A percentile compares a stretch with the other conserved stretches of the same genome.
Evolutionary conservation across 1,284 basidiomycete species (phyloP).

Genomic region (Trichosporon ovoides): DNA sequence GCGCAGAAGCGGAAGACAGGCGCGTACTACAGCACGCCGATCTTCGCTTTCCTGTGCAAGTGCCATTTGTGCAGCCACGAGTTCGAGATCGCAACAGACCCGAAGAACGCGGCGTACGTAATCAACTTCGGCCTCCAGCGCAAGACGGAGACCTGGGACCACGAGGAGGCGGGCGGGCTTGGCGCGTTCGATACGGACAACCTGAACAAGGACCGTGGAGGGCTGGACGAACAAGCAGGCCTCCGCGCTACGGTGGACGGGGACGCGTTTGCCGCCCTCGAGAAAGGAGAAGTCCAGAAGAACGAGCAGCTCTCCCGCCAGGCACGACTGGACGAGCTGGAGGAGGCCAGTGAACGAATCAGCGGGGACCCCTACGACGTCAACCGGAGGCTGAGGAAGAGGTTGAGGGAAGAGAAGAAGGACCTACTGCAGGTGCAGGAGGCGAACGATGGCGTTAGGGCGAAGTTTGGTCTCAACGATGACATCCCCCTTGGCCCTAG

Average conservation of each 20-base stretch:
- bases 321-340: conserved; percentile 69
- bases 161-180: conserved; percentile 86
- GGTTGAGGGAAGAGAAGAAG: conserved; percentile 81
- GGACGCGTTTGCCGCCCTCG: conserved; percentile 80
- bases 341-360: conserved; percentile 64
- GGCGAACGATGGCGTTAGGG: conserved; percentile 55
- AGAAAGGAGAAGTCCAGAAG: conserved; percentile 76
- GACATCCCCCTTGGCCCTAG: conserved; percentile 28
- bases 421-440: conserved; percentile 61
- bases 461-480: conserved; percentile 69
- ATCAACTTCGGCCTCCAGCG: conserved; percentile 81
- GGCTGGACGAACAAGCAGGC: not conserved
- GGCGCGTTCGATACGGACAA: conserved; percentile 69
- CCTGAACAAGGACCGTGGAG: conserved; percentile 40
- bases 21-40: conserved; percentile 89
- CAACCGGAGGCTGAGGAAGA: conserved; percentile 66
- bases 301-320: conserved; percentile 65
- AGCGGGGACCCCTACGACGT: conserved; percentile 79
- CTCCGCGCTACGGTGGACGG: conserved; percentile 22
- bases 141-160: conserved; percentile 93
- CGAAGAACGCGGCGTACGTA: conserved; percentile 92
- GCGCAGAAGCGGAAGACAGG: conserved; percentile 97
- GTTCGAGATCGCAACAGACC: conserved; percentile 98
- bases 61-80: conserved; percentile 87
- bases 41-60: conserved; percentile 92